A percentile compares a stretch with the other conserved stretches of the same genome.
phyloP scores from a whole-genome alignment of 2,329 filamentous ascomycete species.

The Magnaporthiopsis rhizophila region DNA sequence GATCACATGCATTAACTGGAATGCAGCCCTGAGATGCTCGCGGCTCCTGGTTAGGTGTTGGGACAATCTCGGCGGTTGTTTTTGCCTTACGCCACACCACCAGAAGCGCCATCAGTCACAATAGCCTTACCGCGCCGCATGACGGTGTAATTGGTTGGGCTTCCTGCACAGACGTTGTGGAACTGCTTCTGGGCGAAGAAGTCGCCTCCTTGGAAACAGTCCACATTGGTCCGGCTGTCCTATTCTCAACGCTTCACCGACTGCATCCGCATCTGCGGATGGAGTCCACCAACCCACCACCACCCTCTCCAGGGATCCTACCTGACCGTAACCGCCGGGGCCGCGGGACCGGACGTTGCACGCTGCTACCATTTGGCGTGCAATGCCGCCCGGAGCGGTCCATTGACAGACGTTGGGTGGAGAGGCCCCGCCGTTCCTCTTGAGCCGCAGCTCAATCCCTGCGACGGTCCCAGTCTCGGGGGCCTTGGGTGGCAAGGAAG shows the following conservation, averaged over 20 bases:
- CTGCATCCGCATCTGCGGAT: not conserved
- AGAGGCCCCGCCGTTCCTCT: not conserved
- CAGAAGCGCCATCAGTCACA: not conserved
- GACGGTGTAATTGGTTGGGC: too few relatives aligned
- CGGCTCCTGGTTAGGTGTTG: not conserved
- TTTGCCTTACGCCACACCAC: not conserved
- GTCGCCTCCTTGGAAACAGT: not conserved
- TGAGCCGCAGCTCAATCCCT: not conserved
- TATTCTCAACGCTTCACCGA: not conserved
- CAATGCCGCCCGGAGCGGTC: not conserved
- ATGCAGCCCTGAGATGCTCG: too few relatives aligned
- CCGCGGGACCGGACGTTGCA: too few relatives aligned
- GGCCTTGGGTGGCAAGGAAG: not conserved
- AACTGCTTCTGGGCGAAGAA: not conserved
- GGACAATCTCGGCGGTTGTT: not conserved
- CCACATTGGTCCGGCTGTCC: too few relatives aligned
- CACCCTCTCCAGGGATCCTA: not conserved
- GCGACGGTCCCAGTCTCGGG: too few relatives aligned
- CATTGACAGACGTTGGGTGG: not conserved
- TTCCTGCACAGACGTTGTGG: not conserved
- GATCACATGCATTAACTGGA: too few relatives aligned
- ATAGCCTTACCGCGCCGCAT: not conserved
- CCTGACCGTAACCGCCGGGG: not conserved
- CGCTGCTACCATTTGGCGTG: not conserved
- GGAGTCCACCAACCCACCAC: not conserved